phyloP scores from a whole-genome alignment of 441 rosid species.

The Populus hybrid region DNA sequence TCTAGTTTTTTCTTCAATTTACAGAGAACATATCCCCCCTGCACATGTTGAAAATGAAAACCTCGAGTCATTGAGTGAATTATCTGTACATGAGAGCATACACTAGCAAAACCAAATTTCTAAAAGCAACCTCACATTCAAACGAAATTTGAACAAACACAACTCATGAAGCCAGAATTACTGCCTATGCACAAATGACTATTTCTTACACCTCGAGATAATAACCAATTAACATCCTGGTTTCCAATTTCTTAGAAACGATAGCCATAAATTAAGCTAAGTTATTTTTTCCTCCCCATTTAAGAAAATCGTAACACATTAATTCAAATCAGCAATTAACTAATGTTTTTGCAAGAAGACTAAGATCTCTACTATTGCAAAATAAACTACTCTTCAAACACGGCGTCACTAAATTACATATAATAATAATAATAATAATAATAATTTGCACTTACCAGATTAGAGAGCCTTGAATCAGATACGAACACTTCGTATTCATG shows the following conservation, averaged over 20 bases:
- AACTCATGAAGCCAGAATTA: neutral
- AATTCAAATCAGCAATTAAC: neutral
- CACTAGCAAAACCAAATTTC: neutral
- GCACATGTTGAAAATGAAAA: neutral
- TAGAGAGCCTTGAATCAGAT: neutral
- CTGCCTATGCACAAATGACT: neutral
- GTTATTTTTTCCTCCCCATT: neutral
- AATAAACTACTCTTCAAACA: neutral
- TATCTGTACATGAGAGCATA: constrained; percentile 1
- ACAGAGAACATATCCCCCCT: constrained; percentile 8
- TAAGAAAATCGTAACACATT: neutral
- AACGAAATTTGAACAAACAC: neutral
- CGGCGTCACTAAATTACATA: neutral
- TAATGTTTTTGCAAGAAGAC: neutral
- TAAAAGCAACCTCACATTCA: neutral
- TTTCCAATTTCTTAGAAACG: neutral
- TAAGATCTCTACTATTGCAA: neutral
- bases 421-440: neutral
- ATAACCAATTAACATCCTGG: neutral
- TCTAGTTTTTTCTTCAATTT: neutral
- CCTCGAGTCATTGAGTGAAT: neutral
- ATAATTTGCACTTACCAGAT: neutral
- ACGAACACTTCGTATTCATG: constrained; percentile 14
- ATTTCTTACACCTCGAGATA: neutral
- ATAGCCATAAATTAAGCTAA: neutral